phyloP scores from a whole-genome alignment of 2,329 filamentous ascomycete species.

The Colletotrichum viniferum region DNA sequence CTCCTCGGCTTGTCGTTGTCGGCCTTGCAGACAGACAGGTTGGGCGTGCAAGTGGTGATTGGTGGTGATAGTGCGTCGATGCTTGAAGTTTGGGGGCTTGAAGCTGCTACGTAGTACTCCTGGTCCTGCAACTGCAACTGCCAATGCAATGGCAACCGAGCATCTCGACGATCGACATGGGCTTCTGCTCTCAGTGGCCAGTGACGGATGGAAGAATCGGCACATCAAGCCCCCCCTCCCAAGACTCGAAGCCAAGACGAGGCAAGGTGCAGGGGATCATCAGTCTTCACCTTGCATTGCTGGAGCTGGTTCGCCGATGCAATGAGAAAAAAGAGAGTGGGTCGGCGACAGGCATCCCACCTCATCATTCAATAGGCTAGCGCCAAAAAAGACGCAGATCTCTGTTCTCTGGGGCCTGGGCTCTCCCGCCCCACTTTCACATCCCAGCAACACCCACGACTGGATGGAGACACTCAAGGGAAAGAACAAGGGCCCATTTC shows the following conservation, averaged over 20 bases:
- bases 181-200: not conserved
- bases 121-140: conserved; percentile 15
- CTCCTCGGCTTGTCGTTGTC: not conserved
- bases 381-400: conserved; percentile 21
- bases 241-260: conserved; percentile 14
- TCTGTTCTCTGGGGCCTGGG: conserved; percentile 20
- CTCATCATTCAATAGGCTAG: conserved; percentile 16
- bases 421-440: not conserved
- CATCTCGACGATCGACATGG: conserved; percentile 18
- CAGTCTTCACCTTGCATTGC: conserved; percentile 11
- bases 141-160: conserved; percentile 10
- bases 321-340: not conserved
- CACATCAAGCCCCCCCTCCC: conserved; percentile 18
- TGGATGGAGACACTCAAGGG: not conserved
- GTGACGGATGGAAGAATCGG: conserved; percentile 19
- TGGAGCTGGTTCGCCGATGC: conserved; percentile 1
- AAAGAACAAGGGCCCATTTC: not conserved
- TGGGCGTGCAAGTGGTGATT: not conserved
- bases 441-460: not conserved
- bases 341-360: not conserved
- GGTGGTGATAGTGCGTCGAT: not conserved
- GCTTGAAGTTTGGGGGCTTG: not conserved
- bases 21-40: not conserved
- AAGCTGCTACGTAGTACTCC: not conserved
- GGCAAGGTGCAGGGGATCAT: conserved; percentile 15